phyloP scores from a whole-genome alignment of 441 rosid genomes.

The Arabidopsis lyrata region DNA sequence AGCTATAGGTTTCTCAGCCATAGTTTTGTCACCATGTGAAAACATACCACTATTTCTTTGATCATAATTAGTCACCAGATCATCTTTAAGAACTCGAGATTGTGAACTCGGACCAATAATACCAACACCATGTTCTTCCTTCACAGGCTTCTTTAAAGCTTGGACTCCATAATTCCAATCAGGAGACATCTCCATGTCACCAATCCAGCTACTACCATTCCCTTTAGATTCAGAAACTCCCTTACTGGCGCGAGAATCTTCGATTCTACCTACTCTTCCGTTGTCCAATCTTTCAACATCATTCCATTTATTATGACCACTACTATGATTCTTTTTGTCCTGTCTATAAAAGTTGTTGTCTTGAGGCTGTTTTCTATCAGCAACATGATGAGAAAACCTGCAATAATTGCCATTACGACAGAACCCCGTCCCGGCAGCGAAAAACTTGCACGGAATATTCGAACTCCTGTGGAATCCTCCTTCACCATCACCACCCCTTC shows the following conservation, averaged over 20 bases:
- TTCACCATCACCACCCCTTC: slow-evolving; percentile 58
- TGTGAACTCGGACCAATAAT: slow-evolving; percentile 47
- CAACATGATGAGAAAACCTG: slow-evolving; percentile 74
- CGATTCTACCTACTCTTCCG: slow-evolving; percentile 44
- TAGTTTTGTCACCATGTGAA: slow-evolving; percentile 38
- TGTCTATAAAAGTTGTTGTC: slow-evolving; percentile 50
- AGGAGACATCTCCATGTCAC: slow-evolving; percentile 88
- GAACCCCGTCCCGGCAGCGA: slow-evolving; percentile 77
- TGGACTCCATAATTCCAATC: slow-evolving; percentile 73
- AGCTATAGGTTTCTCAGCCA: slow-evolving; percentile 44
- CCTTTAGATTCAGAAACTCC: slow-evolving; percentile 52
- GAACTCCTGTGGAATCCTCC: slow-evolving; percentile 60
- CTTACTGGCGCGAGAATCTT: slow-evolving; percentile 44
- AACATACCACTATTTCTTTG: slow-evolving; percentile 46
- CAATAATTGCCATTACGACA: slow-evolving; percentile 84
- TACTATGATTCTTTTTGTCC: slow-evolving; percentile 48
- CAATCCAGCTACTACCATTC: slow-evolving; percentile 58
- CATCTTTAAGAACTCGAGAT: slow-evolving; percentile 43
- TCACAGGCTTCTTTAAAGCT: slow-evolving; percentile 49
- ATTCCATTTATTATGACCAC: slow-evolving; percentile 57
- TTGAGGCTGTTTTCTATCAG: slow-evolving; percentile 56
- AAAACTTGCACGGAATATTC: slow-evolving; percentile 73
- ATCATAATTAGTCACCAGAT: slow-evolving; percentile 42
- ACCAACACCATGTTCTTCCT: slow-evolving; percentile 47
- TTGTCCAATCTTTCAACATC: slow-evolving; percentile 43